Conservation (phyloP, 176 grass and related monocot species). For the Lolium multiflorum region DNA sequence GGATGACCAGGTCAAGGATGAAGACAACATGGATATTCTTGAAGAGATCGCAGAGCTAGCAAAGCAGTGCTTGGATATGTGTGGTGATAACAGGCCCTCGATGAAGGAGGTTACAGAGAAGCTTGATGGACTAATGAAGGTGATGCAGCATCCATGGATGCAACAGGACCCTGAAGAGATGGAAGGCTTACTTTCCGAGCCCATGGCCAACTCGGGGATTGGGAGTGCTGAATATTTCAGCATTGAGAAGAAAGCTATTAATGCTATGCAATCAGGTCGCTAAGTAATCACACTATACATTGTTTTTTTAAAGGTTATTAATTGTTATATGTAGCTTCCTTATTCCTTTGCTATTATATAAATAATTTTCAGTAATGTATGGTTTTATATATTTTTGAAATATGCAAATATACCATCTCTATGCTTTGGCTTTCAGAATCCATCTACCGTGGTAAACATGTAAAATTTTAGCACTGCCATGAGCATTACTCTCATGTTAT, state of each 20-base stretch:
- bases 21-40: neutral
- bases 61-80: slow-evolving; percentile 41
- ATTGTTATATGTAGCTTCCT: neutral
- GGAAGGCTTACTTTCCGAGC: slow-evolving; percentile 28
- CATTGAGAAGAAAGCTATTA: neutral
- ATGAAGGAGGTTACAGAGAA: slow-evolving; percentile 47
- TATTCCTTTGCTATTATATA: neutral
- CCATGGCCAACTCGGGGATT: neutral
- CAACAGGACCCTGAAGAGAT: neutral
- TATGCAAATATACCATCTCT: neutral
- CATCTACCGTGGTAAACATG: neutral
- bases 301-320: too few species aligned
- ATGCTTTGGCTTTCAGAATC: neutral
- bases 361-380: neutral
- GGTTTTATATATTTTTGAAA: neutral
- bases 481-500: neutral
- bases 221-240: neutral
- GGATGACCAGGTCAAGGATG: slow-evolving; percentile 10
- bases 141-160: slow-evolving; percentile 10
- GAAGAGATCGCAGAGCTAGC: slow-evolving; percentile 34
- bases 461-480: neutral
- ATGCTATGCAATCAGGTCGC: neutral
- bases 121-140: slow-evolving; percentile 23
- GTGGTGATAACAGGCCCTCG: slow-evolving; percentile 29
- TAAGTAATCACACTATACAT: neutral